These are phyloP conservation scores for Hypomontagnella submonticulosa DNA, from an alignment of 495 filamentous ascomycete genomes.

Conservation along the genomic window DNA sequence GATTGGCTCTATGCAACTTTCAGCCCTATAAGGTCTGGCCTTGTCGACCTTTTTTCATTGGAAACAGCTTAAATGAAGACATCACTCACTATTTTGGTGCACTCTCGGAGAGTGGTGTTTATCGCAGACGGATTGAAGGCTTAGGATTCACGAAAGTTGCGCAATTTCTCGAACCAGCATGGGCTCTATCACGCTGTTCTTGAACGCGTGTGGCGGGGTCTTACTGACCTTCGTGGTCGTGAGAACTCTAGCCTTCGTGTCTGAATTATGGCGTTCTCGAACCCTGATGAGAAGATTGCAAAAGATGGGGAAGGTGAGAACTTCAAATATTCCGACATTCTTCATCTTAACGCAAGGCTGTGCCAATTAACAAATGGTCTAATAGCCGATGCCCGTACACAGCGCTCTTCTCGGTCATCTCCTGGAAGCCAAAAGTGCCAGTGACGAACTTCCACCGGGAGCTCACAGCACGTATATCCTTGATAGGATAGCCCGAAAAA, in stretches of 20 bases:
- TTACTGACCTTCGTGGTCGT: conserved; percentile 19
- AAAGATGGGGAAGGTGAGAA: conserved; percentile 42
- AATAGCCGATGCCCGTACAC: conserved; percentile 44
- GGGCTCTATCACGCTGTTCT: conserved; percentile 12
- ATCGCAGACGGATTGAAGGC: no score
- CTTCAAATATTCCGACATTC: background rate
- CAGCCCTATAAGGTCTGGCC: conserved; percentile 12
- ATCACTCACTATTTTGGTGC: no score
- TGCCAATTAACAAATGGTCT: background rate
- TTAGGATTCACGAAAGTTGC: no score
- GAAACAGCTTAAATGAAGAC: no score
- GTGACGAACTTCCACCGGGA: conserved; percentile 37
- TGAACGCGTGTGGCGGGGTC: conserved; percentile 36
- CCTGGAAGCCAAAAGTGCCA: conserved; percentile 40
- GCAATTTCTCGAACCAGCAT: background rate
- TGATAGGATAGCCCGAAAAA: conserved; percentile 27
- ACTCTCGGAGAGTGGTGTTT: no score
- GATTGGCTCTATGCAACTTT: background rate
- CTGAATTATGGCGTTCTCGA: conserved; percentile 35
- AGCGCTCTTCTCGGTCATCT: conserved; percentile 45
- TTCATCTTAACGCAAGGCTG: background rate
- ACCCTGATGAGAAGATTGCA: conserved; percentile 29
- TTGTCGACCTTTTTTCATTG: background rate
- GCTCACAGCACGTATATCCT: conserved; percentile 42
- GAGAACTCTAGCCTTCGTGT: conserved; percentile 30